These are phyloP conservation scores for Periconia macrospinosa DNA, from an alignment of 2,329 filamentous ascomycete species.

Conservation along the genomic window DNA sequence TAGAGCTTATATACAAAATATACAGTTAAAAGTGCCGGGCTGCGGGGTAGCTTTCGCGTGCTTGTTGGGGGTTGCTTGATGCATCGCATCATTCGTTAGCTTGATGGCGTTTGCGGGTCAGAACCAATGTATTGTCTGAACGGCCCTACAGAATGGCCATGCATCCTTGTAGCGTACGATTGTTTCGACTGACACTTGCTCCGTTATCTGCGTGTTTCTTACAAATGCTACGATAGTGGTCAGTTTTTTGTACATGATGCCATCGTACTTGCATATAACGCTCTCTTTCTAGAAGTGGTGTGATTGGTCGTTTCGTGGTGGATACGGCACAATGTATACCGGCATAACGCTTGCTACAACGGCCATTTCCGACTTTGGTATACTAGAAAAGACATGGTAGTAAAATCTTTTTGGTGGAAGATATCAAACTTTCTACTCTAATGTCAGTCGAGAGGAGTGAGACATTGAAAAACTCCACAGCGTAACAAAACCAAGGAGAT, in stretches of 20 bases:
- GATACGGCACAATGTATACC: too few relatives aligned
- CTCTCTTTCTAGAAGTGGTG: not conserved
- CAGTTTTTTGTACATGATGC: constrained; percentile 17
- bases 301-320: too few relatives aligned
- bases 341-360: too few relatives aligned
- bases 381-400: too few relatives aligned
- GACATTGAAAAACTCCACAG: too few relatives aligned
- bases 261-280: constrained; percentile 21
- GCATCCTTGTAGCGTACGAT: too few relatives aligned
- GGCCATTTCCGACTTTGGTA: too few relatives aligned
- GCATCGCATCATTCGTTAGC: constrained; percentile 36
- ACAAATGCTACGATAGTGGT: not conserved
- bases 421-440: too few relatives aligned
- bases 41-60: constrained; percentile 33
- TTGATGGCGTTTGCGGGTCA: constrained; percentile 25
- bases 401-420: too few relatives aligned
- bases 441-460: too few relatives aligned
- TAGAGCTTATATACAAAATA: not conserved
- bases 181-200: too few relatives aligned
- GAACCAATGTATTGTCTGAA: not conserved
- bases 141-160: not conserved
- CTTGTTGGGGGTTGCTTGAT: not conserved
- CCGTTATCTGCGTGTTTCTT: not conserved
- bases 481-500: too few relatives aligned
- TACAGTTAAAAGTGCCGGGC: constrained; percentile 3